A percentile compares a stretch with the other conserved stretches of the same genome.
phyloP scores from a whole-genome alignment of 139 green algal species.

The Closterium sp. region DNA sequence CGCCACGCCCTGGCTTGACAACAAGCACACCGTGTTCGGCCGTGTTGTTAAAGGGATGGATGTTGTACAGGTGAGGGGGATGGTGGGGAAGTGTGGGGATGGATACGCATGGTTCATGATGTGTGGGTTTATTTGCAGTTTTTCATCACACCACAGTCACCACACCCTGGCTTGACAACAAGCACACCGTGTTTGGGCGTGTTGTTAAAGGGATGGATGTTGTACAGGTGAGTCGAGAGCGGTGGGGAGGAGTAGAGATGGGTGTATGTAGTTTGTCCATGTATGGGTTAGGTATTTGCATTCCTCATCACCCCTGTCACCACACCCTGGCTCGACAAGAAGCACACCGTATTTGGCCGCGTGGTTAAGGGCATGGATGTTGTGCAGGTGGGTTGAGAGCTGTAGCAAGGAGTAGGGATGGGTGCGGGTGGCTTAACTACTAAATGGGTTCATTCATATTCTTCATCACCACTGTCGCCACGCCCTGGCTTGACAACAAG shows the following conservation, averaged over 20 bases:
- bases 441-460: neutral
- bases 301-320: conserved; percentile 91
- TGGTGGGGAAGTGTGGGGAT: neutral
- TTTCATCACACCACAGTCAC: conserved; percentile 91
- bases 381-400: conserved; percentile 13
- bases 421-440: neutral
- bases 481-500: conserved; percentile 72
- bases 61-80: conserved; percentile 21
- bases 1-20: conserved; percentile 81
- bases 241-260: no score
- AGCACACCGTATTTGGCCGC: conserved; percentile 73
- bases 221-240: no score
- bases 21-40: conserved; percentile 76
- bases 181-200: no score
- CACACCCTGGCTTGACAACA: conserved; percentile 76
- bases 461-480: conserved; percentile 89
- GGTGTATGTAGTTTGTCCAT: no score
- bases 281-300: neutral
- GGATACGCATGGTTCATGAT: neutral
- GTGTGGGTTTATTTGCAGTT: conserved; percentile 13
- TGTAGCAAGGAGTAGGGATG: no score
- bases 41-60: conserved; percentile 41
- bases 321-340: conserved; percentile 80
- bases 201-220: no score
- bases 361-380: conserved; percentile 39